Conservation (phyloP, 2,329 filamentous ascomycete species). For the Aspergillus eucalypticola region DNA sequence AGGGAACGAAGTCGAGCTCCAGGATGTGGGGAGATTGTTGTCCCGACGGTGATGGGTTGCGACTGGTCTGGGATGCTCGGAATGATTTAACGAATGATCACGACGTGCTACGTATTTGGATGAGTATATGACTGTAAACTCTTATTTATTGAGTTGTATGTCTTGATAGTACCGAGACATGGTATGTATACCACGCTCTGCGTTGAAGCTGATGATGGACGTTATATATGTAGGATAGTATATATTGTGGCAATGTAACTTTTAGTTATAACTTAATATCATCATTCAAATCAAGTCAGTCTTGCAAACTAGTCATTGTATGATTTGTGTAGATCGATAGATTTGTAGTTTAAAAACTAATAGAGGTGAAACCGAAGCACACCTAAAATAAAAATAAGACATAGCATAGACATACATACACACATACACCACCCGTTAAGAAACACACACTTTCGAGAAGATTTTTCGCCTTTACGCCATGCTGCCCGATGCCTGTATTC, state of each 20-base stretch:
- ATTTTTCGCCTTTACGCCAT: slow-evolving; percentile 41
- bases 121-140: neutral
- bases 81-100: neutral
- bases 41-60: slow-evolving; percentile 12
- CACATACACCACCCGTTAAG: slow-evolving; percentile 12
- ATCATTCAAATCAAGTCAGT: neutral
- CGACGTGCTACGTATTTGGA: neutral
- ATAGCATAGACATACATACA: slow-evolving; percentile 12
- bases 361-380: neutral
- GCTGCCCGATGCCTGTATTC: slow-evolving; percentile 39
- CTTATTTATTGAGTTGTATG: too few relatives aligned
- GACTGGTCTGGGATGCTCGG: neutral
- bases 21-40: slow-evolving; percentile 48
- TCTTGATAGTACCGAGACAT: too few relatives aligned
- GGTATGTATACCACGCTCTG: too few relatives aligned
- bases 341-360: neutral
- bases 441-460: neutral
- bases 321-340: neutral
- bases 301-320: too few relatives aligned
- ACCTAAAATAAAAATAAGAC: neutral
- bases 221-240: neutral
- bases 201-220: neutral
- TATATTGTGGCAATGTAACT: neutral
- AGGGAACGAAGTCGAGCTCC: slow-evolving; percentile 35
- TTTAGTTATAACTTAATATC: slow-evolving; percentile 10